phyloP scores from a whole-genome alignment of 345 rosid genomes.

The Psidium guajava region DNA sequence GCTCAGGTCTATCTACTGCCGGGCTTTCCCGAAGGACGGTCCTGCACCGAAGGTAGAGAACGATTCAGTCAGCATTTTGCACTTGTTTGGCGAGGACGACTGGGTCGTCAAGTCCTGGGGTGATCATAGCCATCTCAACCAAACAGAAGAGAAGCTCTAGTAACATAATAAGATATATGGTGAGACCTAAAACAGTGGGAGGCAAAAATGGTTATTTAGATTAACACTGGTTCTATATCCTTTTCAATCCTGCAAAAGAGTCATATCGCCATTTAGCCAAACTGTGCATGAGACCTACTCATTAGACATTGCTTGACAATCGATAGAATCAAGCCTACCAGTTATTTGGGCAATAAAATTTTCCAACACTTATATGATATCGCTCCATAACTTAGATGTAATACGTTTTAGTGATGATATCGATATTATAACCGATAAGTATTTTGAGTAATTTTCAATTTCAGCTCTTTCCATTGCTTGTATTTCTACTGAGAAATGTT shows the following conservation, averaged over 20 bases:
- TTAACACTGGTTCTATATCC: background rate
- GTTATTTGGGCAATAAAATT: background rate
- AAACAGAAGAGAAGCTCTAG: background rate
- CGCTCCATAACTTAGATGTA: background rate
- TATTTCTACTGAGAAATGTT: background rate
- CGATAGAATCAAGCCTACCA: background rate
- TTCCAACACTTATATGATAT: background rate
- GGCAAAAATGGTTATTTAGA: background rate
- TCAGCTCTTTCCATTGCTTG: background rate
- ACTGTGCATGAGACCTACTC: background rate
- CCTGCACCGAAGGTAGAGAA: conserved; percentile 38
- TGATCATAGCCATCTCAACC: background rate
- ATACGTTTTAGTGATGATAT: background rate
- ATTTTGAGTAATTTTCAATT: background rate
- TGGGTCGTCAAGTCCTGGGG: background rate
- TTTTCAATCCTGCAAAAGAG: background rate
- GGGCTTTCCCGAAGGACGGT: conserved; percentile 47
- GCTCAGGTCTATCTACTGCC: conserved; percentile 43
- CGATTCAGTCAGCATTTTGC: conserved; percentile 19
- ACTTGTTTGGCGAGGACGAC: background rate
- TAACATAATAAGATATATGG: background rate
- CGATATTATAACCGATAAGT: background rate
- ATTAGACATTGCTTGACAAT: background rate
- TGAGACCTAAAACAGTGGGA: background rate
- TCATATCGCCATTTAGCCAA: background rate